phyloP scores from a whole-genome alignment of 208 protist genomes.

The Trypanosoma rangeli region DNA sequence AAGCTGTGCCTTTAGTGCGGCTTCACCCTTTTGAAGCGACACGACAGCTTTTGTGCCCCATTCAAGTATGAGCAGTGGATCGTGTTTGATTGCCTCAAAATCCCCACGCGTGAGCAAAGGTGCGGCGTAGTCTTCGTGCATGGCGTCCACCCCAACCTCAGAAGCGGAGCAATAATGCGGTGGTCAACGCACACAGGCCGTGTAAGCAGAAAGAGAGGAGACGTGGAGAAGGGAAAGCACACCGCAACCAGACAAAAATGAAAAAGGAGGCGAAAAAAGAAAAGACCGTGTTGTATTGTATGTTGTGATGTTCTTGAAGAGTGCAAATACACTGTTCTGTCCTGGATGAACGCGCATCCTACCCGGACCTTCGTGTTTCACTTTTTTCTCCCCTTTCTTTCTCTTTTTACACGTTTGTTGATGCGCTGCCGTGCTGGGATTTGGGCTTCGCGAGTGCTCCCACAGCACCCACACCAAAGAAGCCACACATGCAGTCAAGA shows the following conservation, averaged over 20 bases:
- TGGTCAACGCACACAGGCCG: not conserved
- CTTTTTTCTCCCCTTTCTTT: not conserved
- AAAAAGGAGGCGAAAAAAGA: constrained; percentile 14
- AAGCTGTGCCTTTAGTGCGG: constrained; percentile 20
- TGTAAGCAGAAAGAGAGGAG: not conserved
- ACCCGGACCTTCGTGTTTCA: too few relatives aligned
- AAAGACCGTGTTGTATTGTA: not conserved
- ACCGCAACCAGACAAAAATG: not conserved
- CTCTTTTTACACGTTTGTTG: not conserved
- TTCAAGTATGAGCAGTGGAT: constrained; percentile 27
- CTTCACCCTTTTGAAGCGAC: constrained; percentile 23
- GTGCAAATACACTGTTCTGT: too few relatives aligned
- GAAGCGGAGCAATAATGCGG: too few relatives aligned
- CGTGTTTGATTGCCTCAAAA: constrained; percentile 32
- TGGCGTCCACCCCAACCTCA: not conserved
- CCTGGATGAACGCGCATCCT: too few relatives aligned
- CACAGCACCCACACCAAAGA: not conserved
- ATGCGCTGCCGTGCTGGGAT: too few relatives aligned
- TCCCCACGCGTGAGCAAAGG: constrained; percentile 28
- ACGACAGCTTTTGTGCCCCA: constrained; percentile 23
- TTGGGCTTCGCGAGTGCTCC: too few relatives aligned
- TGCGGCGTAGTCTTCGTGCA: constrained; percentile 1
- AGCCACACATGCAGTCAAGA: not conserved
- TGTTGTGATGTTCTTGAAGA: too few relatives aligned
- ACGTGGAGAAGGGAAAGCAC: not conserved